phyloP scores from a whole-genome alignment of 2,329 filamentous ascomycete genomes.

The Akanthomyces lecanii region DNA sequence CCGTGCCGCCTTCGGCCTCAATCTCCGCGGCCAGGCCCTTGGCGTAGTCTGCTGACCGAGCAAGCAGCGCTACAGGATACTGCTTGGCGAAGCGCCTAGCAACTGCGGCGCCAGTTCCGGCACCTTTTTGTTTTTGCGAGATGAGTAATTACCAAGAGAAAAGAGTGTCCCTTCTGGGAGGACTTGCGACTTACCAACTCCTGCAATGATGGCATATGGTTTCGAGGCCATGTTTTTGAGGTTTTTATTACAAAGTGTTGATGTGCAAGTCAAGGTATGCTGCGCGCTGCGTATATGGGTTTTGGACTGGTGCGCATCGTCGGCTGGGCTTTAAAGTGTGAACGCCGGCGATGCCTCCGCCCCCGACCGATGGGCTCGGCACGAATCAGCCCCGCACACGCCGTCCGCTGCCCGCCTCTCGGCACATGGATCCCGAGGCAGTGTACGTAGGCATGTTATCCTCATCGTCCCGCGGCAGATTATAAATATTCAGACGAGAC shows the following conservation, averaged over 20 bases:
- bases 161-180: background rate
- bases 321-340: too few species aligned
- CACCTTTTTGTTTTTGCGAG: background rate
- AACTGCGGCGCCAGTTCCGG: conserved; percentile 13
- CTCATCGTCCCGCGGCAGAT: background rate
- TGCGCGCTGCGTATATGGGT: too few species aligned
- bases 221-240: background rate
- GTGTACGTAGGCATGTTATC: background rate
- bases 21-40: conserved; percentile 6
- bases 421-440: background rate
- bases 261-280: background rate
- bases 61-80: conserved; percentile 15
- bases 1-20: conserved; percentile 13
- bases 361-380: background rate
- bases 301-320: too few species aligned
- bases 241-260: background rate
- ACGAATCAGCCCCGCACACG: background rate
- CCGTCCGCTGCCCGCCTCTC: background rate
- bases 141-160: background rate
- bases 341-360: background rate
- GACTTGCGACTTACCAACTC: conserved; percentile 11
- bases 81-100: conserved; percentile 13
- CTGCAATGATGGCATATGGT: conserved; percentile 13
- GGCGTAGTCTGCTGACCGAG: conserved; percentile 1
- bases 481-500: too few species aligned